Base-by-base conservation (phyloP, 169 alveolate genomes). In the Plasmodium fragile region DNA sequence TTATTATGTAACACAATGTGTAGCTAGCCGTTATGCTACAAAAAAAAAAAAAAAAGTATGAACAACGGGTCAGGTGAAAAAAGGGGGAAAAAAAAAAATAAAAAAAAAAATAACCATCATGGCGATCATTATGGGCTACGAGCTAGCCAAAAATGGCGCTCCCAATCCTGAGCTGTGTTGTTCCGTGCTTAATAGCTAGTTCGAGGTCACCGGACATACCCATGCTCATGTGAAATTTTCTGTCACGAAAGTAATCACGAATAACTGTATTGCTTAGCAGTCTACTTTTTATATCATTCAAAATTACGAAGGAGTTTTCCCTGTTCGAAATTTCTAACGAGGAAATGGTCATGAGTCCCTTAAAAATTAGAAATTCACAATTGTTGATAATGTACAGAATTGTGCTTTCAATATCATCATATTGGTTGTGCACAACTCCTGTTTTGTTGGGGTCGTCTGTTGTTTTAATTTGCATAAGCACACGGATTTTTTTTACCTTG, bases 341-440 rank as follows among this genome's bases (percentile, higher is more conserved):
- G n/a, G 99, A 99, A 79, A 98, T 98, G 2, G 99, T 97, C 99
- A 98, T 98, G 49, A 98, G 95, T 16, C 99, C 99, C 45, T 95
- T 92, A 55, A 98, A 97, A 18, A 94, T 96, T 53, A 98, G 93
- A 34, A 87, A 82, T 18, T 95, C 92, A 55, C 98, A 96, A 25
- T 96, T 87, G 4, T 95, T 93, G 18, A 97, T 83, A 18, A 98
- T 97, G 87, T 92, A 92, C 55, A 95, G 92, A 16, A 96, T 96
- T 1, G 97, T 53, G 10, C 93, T 95, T 65, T 79, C 83, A 4
- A 96, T 95, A 32, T 90, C 85, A 11, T 77, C 81, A 72, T 92
- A 84, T 43, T 98, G 96, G 34, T 92, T 92, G 52, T 94, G 92
- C 16, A 82, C 91, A 16, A 97, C 92, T 81, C 99, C 99, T 34